These are phyloP conservation scores for Eucalyptus urophylla DNA, from an alignment of 345 rosid genomes.

Conservation along the genomic window DNA sequence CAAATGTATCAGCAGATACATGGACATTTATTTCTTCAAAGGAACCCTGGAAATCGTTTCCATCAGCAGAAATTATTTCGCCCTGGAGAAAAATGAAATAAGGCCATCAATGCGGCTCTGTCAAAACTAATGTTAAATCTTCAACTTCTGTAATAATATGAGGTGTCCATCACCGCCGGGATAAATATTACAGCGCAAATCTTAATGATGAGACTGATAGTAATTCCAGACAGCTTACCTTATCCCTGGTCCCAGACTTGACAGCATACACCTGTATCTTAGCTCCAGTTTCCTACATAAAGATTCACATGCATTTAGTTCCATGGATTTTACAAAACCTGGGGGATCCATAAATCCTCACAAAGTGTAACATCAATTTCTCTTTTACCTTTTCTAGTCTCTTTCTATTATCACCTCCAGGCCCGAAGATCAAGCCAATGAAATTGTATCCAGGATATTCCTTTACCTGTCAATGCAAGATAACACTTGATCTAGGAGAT, in stretches of 20 bases:
- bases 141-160: background rate
- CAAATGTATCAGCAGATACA: constrained; percentile 71
- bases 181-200: background rate
- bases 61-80: constrained; percentile 61
- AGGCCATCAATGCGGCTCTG: background rate
- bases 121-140: background rate
- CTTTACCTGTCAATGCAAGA: constrained; percentile 38
- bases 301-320: background rate
- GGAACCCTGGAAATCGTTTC: constrained; percentile 19
- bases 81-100: constrained; percentile 24
- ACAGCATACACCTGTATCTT: constrained; percentile 52
- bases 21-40: constrained; percentile 56
- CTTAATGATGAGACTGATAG: background rate
- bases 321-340: background rate
- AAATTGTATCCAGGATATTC: constrained; percentile 67
- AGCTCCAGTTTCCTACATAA: constrained; percentile 76
- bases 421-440: constrained; percentile 65
- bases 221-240: constrained; percentile 22
- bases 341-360: background rate
- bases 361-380: background rate
- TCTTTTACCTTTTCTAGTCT: constrained; percentile 64
- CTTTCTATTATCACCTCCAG: constrained; percentile 69
- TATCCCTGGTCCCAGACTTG: constrained; percentile 45
- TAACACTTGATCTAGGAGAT: background rate
- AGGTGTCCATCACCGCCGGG: background rate